Base-by-base conservation (phyloP, 495 filamentous ascomycete species). In the Pyronema omphalodes region DNA sequence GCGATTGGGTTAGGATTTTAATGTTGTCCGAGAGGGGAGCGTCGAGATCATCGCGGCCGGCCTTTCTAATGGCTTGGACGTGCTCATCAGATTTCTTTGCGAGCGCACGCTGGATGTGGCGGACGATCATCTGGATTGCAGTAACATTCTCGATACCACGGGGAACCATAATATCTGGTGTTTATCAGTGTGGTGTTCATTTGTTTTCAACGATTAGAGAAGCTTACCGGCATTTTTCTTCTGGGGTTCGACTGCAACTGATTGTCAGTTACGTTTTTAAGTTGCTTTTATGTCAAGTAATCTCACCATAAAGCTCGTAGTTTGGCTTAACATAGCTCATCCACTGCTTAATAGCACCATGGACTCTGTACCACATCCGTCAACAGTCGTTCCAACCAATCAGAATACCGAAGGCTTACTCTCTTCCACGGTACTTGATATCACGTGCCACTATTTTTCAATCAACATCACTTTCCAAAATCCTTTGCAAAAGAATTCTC, bases 291-390 rank as follows among this genome's bases (percentile, higher is more conserved):
- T 29, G 23, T 29, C 23, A 29, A 29, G 23, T 1, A 29, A 29
- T 29, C 23, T 29, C 23, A 29, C 23, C 91, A 65, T 76, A 95
- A 71, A 75, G 73, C 56, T 87, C 83, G 59, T 88, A 95, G 55
- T 94, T 95, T 3, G 91, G 91, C 68, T 98, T 98, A 7, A 98
- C 91, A 67, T 82, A 98, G 37, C 67, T 67, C 65, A 94, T 94
- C 91, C 91, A 98, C 68, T 98, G 91, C 67, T 96, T 96, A 62
- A 96, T 88, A 62, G 88, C 88, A 39, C 91, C 91, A 58, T 94
- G 85, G 54, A 95, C 80, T 55, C 63, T 65, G 44, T 3, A 17
- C 15, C 14, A 9, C 9, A 19, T 47, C 18, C 37, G 19, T 39
- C 17, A 17, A 43, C 36, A 41, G 36, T 11, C 37, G 35, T 11